Base-by-base conservation (phyloP, 1,284 basidiomycete species). In the Malassezia vespertilionis region DNA sequence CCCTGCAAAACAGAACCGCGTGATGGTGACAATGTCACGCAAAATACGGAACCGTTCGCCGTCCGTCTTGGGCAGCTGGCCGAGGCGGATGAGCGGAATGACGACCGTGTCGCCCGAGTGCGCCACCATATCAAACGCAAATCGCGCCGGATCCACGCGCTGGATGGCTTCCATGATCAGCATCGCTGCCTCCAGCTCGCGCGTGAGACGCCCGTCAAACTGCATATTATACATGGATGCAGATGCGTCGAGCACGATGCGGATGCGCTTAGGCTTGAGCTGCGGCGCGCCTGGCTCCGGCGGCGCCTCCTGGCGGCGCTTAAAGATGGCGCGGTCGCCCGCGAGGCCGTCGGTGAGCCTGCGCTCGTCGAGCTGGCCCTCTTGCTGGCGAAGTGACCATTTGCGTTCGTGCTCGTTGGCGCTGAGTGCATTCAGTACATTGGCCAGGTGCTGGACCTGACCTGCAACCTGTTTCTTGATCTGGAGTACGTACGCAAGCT, bases 341-440 rank as follows among this genome's bases (percentile, higher is more conserved):
- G 66, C 69, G 6, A 73, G 53, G 0, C 71, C 72, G 33, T 73
- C 71, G 11, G 59, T 59, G 5, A 73, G 46, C 0, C 71, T 46
- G 2, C 54, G 54, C 43, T 73, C 72, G 52, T 73, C 72, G 11
- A 73, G 44, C 52, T 73, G 71, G 1, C 72, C 72, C 12, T 73
- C 72, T 38, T 63, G 61, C 43, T 72, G 71, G 0, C 72, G 55
- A 31, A 61, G 65, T 28, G 72, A 46, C 72, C 72, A 73, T 5
- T 57, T 48, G 1, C 72, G 58, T 47, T 73, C 72, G 38, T 71
- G 58, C 33, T 67, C 65, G 35, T 69, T 69, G 5, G 72, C 71
- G 35, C 72, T 67, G 33, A 73, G 60, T 20, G 63, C 60, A 39
- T 69, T 61, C 17, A 70, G 53, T 22, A 67, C 55, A 46, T 57